Percentiles rank a stretch among this genome's conserved stretches.
These are phyloP conservation scores for Juncus inflexus DNA, from an alignment of 176 grass and related monocot species.

Conservation along the genomic window DNA sequence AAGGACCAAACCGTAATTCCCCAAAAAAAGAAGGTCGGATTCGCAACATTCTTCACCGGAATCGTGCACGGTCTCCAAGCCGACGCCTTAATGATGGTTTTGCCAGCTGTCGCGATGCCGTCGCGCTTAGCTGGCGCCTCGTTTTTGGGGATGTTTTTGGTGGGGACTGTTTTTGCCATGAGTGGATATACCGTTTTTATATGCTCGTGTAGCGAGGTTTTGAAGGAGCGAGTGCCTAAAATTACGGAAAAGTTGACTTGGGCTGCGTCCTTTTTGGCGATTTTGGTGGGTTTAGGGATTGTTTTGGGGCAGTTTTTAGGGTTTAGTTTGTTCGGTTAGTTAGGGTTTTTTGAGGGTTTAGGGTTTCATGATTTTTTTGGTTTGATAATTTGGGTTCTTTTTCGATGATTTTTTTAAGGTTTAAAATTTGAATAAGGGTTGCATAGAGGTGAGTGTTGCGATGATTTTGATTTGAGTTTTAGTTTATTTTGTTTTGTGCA, in stretches of 20 bases:
- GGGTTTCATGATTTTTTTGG: neutral
- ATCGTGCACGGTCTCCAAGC: constrained; percentile 88
- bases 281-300: constrained; percentile 81
- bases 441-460: too few relatives aligned
- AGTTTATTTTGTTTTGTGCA: too few relatives aligned
- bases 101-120: constrained; percentile 75
- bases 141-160: constrained; percentile 83
- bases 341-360: neutral
- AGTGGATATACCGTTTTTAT: constrained; percentile 90
- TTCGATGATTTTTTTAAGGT: too few relatives aligned
- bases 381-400: too few relatives aligned
- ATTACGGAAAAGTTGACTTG: constrained; percentile 98
- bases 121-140: constrained; percentile 81
- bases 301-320: constrained; percentile 80
- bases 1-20: constrained; percentile 20
- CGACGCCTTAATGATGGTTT: constrained; percentile 82
- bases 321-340: constrained; percentile 69
- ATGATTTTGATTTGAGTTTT: too few relatives aligned
- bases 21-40: constrained; percentile 81
- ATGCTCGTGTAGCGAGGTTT: constrained; percentile 82
- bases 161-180: constrained; percentile 89
- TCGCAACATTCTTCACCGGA: constrained; percentile 83
- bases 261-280: constrained; percentile 81
- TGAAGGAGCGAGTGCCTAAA: constrained; percentile 81
- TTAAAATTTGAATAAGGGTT: too few relatives aligned